Percentiles rank a stretch among this genome's conserved stretches.
Conservation (phyloP, 2,329 filamentous ascomycete species). For the Stemphylium vesicarium region DNA sequence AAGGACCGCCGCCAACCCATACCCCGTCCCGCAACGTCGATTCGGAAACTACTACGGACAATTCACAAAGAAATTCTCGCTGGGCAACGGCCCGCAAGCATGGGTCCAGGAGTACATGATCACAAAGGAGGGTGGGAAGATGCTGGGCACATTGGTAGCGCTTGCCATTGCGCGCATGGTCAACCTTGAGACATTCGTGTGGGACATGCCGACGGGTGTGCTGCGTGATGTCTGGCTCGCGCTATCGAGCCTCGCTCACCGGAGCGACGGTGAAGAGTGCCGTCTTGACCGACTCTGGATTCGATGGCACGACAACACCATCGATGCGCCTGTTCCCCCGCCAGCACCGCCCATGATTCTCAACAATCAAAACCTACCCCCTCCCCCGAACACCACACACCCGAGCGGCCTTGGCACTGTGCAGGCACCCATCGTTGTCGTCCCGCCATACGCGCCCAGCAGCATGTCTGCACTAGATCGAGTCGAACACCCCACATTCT, state of each 20-base stretch:
- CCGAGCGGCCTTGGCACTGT: conserved; percentile 43
- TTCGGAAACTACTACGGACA: conserved; percentile 78
- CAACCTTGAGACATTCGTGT: conserved; percentile 80
- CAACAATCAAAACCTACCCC: conserved; percentile 46
- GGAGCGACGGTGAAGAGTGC: conserved; percentile 64
- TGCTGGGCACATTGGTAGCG: conserved; percentile 83
- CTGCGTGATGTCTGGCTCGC: conserved; percentile 82
- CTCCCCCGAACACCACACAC: conserved; percentile 47
- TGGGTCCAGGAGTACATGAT: conserved; percentile 85
- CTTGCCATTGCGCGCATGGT: conserved; percentile 81
- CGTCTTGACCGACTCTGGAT: conserved; percentile 79
- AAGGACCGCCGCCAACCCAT: conserved; percentile 32
- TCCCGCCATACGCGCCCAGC: conserved; percentile 36
- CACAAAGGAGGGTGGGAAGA: conserved; percentile 82
- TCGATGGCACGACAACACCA: conserved; percentile 79
- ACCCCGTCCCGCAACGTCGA: conserved; percentile 52
- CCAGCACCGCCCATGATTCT: conserved; percentile 48
- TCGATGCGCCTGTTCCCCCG: conserved; percentile 47
- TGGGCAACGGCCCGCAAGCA: conserved; percentile 79
- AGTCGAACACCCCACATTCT: conserved; percentile 81
- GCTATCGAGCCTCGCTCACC: conserved; percentile 72
- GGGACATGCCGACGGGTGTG: conserved; percentile 90
- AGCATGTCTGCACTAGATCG: conserved; percentile 52
- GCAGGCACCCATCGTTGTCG: conserved; percentile 41
- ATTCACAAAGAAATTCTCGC: conserved; percentile 80